A percentile compares a stretch with the other conserved stretches of the same genome.
Evolutionary conservation across 2,329 filamentous ascomycete species (phyloP).

Genomic region (Lasiodiplodia sp.): DNA sequence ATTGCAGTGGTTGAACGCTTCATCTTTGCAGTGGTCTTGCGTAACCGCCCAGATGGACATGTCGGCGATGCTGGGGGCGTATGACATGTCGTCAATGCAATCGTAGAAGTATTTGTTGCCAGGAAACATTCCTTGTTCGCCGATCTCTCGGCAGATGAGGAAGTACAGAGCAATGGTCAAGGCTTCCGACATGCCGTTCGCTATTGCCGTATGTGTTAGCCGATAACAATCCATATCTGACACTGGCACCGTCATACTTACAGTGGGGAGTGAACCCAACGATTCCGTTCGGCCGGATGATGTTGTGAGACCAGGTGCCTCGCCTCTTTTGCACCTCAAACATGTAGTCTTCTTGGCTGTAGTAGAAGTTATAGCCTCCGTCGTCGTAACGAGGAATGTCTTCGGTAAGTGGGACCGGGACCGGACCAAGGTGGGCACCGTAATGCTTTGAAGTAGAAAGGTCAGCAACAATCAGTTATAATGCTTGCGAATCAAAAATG

Average conservation of each 20-base stretch:
- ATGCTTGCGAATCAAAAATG: neutral
- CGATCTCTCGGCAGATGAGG: constrained; percentile 46
- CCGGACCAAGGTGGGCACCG: constrained; percentile 16
- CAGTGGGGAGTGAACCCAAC: constrained; percentile 25
- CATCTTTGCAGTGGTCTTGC: constrained; percentile 41
- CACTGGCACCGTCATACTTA: neutral
- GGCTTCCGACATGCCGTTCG: constrained; percentile 51
- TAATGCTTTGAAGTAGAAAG: neutral
- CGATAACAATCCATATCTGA: too few species aligned
- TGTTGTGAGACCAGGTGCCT: constrained; percentile 10
- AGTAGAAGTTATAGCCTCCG: constrained; percentile 10
- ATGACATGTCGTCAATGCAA: constrained; percentile 45
- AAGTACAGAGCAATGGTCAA: constrained; percentile 53
- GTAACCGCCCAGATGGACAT: constrained; percentile 50
- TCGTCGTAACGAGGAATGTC: constrained; percentile 20
- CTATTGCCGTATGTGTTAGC: constrained; percentile 25
- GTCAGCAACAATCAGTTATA: neutral
- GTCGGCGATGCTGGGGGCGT: constrained; percentile 44
- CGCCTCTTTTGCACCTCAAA: constrained; percentile 20
- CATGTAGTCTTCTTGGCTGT: constrained; percentile 7
- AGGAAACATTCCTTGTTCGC: constrained; percentile 45
- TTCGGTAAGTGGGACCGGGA: constrained; percentile 9
- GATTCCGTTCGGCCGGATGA: constrained; percentile 24
- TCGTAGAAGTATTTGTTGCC: constrained; percentile 45
- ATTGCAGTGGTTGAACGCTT: constrained; percentile 51